A percentile compares a stretch with the other conserved stretches of the same genome.
These are phyloP conservation scores for Achaetomiella virescens DNA, from an alignment of 495 filamentous ascomycete species.

Conservation along the genomic window DNA sequence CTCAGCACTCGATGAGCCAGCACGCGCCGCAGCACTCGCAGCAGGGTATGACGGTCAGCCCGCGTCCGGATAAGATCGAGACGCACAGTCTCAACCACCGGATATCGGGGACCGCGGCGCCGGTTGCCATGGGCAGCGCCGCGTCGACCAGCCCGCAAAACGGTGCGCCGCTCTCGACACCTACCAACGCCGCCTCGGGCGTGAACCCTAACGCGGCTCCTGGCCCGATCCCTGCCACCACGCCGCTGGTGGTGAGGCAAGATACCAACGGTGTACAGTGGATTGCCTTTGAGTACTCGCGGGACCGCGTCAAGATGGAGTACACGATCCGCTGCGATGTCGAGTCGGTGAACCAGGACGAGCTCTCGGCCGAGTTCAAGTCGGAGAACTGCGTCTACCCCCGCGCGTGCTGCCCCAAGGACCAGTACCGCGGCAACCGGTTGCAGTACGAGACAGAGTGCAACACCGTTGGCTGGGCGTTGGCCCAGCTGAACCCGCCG, in stretches of 20 bases:
- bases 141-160: constrained; percentile 41
- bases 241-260: constrained; percentile 87
- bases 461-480: constrained; percentile 94
- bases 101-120: constrained; percentile 48
- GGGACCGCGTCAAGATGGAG: constrained; percentile 98
- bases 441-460: constrained; percentile 96
- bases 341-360: constrained; percentile 89
- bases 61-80: constrained; percentile 54
- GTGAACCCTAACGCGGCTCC: constrained; percentile 88
- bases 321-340: constrained; percentile 98
- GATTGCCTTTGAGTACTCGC: constrained; percentile 98
- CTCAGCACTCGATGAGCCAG: constrained; percentile 45
- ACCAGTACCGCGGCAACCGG: constrained; percentile 91
- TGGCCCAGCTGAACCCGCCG: constrained; percentile 86
- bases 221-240: constrained; percentile 98
- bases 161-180: constrained; percentile 50
- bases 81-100: constrained; percentile 50
- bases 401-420: constrained; percentile 87
- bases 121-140: constrained; percentile 43
- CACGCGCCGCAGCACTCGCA: constrained; percentile 43
- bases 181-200: constrained; percentile 37
- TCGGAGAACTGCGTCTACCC: constrained; percentile 98
- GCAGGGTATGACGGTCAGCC: constrained; percentile 54
- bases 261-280: constrained; percentile 97
- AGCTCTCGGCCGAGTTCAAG: constrained; percentile 81